These are phyloP conservation scores for Leccinum truebloodii DNA, from an alignment of 768 basidiomycete species.

Conservation along the genomic window DNA sequence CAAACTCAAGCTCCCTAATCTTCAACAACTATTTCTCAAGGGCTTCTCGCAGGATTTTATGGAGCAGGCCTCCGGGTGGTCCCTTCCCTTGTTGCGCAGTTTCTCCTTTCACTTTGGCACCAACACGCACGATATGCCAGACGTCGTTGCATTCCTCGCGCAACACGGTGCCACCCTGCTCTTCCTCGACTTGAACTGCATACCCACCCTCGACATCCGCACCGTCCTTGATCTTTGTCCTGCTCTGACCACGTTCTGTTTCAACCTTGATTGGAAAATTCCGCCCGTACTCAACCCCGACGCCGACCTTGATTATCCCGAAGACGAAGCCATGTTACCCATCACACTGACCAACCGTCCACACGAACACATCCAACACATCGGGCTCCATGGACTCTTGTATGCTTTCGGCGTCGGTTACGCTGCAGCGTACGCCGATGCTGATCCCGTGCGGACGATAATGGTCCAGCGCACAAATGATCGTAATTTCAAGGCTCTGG, in stretches of 20 bases:
- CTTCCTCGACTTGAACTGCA: constrained; percentile 66
- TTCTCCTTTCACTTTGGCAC: constrained; percentile 53
- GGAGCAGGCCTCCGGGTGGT: constrained; percentile 70
- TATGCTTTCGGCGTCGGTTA: constrained; percentile 70
- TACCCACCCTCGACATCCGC: constrained; percentile 56
- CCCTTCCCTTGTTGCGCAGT: constrained; percentile 56
- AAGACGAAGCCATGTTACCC: constrained; percentile 35
- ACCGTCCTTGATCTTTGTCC: constrained; percentile 66
- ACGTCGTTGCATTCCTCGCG: constrained; percentile 57
- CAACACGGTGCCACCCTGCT: constrained; percentile 57
- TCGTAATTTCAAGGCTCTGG: constrained; percentile 54
- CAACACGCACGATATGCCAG: constrained; percentile 50
- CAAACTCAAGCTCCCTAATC: constrained; percentile 49
- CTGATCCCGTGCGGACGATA: constrained; percentile 44
- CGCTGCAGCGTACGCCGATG: constrained; percentile 42
- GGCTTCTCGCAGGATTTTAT: constrained; percentile 65
- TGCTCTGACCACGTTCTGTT: constrained; percentile 58
- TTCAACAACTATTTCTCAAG: constrained; percentile 63
- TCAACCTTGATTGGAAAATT: constrained; percentile 77
- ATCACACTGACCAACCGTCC: constrained; percentile 49
- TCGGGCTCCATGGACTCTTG: constrained; percentile 69
- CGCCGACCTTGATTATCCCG: constrained; percentile 15
- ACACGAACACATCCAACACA: constrained; percentile 55
- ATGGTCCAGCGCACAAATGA: constrained; percentile 63
- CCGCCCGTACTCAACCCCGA: constrained; percentile 18